phyloP scores from a whole-genome alignment of 805 yeast genomes.

The Hanseniaspora vineae region DNA sequence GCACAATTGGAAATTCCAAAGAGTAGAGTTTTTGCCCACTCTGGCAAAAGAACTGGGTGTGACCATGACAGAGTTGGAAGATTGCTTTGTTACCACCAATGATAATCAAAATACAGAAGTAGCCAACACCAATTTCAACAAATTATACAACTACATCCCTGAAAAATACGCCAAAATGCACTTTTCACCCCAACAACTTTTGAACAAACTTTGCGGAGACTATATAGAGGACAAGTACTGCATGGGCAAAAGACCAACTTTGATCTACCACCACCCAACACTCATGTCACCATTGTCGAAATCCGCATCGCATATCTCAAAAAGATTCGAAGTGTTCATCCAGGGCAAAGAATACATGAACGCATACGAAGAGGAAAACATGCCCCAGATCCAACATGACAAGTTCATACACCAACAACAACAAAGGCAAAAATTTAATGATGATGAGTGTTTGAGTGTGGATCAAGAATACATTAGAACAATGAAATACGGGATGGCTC shows the following conservation, averaged over 20 bases:
- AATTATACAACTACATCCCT: constrained; percentile 3
- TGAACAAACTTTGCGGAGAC: constrained; percentile 48
- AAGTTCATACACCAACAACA: constrained; percentile 53
- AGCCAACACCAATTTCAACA: neutral
- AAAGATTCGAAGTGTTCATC: constrained; percentile 77
- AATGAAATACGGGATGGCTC: constrained; percentile 92
- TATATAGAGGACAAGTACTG: constrained; percentile 56
- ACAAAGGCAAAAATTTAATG: constrained; percentile 35
- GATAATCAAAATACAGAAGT: too few species aligned
- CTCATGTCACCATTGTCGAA: constrained; percentile 63
- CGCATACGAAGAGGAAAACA: constrained; percentile 94
- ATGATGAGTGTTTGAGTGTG: constrained; percentile 52
- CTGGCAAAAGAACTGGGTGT: constrained; percentile 13
- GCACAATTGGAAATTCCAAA: constrained; percentile 17
- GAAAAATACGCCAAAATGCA: neutral
- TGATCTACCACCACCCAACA: constrained; percentile 75
- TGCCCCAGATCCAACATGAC: constrained; percentile 54
- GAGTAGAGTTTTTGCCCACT: constrained; percentile 22
- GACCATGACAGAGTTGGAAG: constrained; percentile 16
- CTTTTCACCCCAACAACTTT: constrained; percentile 38
- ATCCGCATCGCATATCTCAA: constrained; percentile 26
- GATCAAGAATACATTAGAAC: constrained; percentile 60
- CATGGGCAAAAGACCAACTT: constrained; percentile 37
- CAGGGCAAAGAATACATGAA: constrained; percentile 72
- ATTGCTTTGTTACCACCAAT: neutral